Conservation (phyloP, 2,329 filamentous ascomycete genomes). For the Coniochaeta sp. region DNA sequence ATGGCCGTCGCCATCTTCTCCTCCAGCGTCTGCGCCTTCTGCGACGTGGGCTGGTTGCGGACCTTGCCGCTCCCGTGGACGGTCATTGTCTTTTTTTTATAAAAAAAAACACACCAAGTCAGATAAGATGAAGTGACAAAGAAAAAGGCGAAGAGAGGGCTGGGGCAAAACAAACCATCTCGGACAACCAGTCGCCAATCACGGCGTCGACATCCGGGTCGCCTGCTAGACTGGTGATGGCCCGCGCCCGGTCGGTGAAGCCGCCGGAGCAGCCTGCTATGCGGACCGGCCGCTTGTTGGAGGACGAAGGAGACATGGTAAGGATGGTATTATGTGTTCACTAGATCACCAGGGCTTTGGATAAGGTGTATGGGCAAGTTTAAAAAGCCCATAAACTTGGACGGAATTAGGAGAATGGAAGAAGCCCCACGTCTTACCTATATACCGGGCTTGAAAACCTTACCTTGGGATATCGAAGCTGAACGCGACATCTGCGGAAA, state of each 20-base stretch:
- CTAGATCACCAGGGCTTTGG: background rate
- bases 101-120: too few relatives aligned
- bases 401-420: too few relatives aligned
- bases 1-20: background rate
- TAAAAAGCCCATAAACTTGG: too few relatives aligned
- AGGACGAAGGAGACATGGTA: background rate
- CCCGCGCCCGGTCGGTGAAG: slow-evolving; percentile 22
- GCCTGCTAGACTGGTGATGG: slow-evolving; percentile 15
- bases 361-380: background rate
- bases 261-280: slow-evolving; percentile 21
- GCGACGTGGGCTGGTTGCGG: background rate
- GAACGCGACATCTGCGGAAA: too few relatives aligned
- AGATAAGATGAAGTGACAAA: too few relatives aligned
- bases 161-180: slow-evolving; percentile 2
- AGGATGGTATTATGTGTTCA: background rate
- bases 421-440: background rate
- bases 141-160: too few relatives aligned
- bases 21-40: background rate
- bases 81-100: slow-evolving; percentile 8
- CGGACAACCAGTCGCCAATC: slow-evolving; percentile 13
- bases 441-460: background rate
- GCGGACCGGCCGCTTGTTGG: slow-evolving; percentile 14
- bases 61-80: slow-evolving; percentile 15
- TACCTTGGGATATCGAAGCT: too few relatives aligned
- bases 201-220: slow-evolving; percentile 12